Base-by-base conservation (phyloP, 176 grass and related monocot genomes). In the Triticum monococcum region DNA sequence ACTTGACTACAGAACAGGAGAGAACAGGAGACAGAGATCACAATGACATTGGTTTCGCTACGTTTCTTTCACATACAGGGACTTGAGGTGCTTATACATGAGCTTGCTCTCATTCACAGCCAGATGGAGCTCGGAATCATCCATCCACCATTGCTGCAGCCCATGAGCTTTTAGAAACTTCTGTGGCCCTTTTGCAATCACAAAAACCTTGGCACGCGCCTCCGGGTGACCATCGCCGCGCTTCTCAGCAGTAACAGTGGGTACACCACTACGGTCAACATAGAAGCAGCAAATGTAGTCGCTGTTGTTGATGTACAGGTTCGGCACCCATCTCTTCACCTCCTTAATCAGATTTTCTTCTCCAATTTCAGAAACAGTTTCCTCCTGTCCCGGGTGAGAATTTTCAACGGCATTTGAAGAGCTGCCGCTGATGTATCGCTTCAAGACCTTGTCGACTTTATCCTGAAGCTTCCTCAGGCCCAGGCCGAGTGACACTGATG, bases 221-320 rank as follows among this genome's bases (percentile, higher is more conserved):
- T 78, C 87, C 2, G 54, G 61, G 41, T 80, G 26, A 30, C 18
- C 72, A 22, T 48, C 45, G 5, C 36, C 38, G 5, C 16, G 71
- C 54, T 85, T 89, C 64, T 84, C 71, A 0, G 84, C 1, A n/a
- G 85, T 85, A 60, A 92, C 87, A 37, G 91, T 84, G 2, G 67
- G 77, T 9, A 78, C 50, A 10, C 87, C 91, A 1, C 63, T 73
- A 56, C 50, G 81, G 38, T 95, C 90, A 64, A 79, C 85, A 22
- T 95, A 98, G 38, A 93, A 93, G 63, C 88, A 95, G 77, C 95
- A 98, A 52, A 98, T 95, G 78, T 98, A 95, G 64, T 98, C 91
- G 2, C 85, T 83, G 59, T 68, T 88, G 60, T 95, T 98, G 12
- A 98, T 86, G 69, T 98, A 95, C 36, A 98, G n/a, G 59, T 91